These are phyloP conservation scores for Akanthomyces muscarius DNA, from an alignment of 2,329 filamentous ascomycete species.

Conservation along the genomic window DNA sequence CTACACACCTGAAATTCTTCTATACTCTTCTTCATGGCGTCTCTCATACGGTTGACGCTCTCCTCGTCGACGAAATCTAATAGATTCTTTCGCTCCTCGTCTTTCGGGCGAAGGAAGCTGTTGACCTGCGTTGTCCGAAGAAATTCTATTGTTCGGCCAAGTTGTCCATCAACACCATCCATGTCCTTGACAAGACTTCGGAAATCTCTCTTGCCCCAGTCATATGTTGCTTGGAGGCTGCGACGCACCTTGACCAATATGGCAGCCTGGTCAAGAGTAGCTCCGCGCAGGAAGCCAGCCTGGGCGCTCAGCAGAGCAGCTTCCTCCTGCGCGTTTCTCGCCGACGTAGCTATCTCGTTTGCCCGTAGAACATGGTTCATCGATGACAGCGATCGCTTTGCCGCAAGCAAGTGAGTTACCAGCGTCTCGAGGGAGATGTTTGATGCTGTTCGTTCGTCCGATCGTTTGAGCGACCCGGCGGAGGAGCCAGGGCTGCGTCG, in stretches of 20 bases:
- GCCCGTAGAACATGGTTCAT: constrained; percentile 80
- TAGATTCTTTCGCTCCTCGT: constrained; percentile 58
- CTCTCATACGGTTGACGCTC: constrained; percentile 61
- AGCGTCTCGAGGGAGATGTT: constrained; percentile 63
- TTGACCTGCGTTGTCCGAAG: constrained; percentile 63
- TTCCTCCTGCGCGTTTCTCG: constrained; percentile 73
- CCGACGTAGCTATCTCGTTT: constrained; percentile 76
- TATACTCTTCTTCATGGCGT: constrained; percentile 66
- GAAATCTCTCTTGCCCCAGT: constrained; percentile 57
- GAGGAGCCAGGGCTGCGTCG: constrained; percentile 37
- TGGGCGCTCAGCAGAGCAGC: constrained; percentile 69
- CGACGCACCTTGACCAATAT: constrained; percentile 49
- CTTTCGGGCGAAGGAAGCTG: constrained; percentile 54
- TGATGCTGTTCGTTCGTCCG: constrained; percentile 14
- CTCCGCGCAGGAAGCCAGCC: constrained; percentile 61
- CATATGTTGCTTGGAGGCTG: constrained; percentile 52
- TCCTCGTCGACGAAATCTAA: constrained; percentile 74
- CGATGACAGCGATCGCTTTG: constrained; percentile 82
- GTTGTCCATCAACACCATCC: constrained; percentile 60
- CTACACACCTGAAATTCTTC: constrained; percentile 59
- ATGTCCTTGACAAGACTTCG: constrained; percentile 58
- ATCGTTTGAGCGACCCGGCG: constrained; percentile 28
- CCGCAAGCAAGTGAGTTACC: constrained; percentile 77
- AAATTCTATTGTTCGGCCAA: constrained; percentile 63
- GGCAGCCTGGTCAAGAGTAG: constrained; percentile 53